Evolutionary conservation across 768 basidiomycete species (phyloP).

Genomic region (Suillus spraguei): DNA sequence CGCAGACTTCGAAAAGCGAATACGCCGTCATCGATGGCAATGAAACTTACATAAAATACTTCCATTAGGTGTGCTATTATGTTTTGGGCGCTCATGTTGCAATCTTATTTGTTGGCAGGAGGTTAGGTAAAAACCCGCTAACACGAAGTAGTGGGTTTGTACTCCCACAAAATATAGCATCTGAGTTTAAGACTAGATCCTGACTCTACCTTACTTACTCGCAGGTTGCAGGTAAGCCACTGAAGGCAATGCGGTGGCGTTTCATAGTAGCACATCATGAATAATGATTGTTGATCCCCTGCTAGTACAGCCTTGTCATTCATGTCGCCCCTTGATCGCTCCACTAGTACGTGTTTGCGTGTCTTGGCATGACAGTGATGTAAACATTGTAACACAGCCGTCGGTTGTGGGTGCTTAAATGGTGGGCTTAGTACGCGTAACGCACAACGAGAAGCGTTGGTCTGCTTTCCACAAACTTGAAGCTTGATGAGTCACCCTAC

Average conservation of each 20-base stretch:
- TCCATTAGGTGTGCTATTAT: background rate
- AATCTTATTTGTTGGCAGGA: background rate
- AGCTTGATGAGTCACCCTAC: background rate
- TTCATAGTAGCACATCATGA: background rate
- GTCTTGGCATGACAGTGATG: background rate
- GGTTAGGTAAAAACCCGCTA: background rate
- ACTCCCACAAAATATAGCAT: background rate
- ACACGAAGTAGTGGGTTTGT: background rate
- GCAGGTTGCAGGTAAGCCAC: background rate
- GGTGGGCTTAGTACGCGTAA: background rate
- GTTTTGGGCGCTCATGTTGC: background rate
- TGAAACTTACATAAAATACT: background rate
- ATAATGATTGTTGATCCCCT: background rate
- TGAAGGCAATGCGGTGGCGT: background rate
- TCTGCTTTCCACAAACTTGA: background rate
- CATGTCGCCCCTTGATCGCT: background rate
- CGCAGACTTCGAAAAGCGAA: too few species aligned
- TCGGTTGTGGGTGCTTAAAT: background rate
- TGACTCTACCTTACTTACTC: background rate
- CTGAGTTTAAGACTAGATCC: background rate
- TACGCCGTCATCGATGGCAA: too few species aligned
- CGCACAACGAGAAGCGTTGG: background rate
- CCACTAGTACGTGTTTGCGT: background rate
- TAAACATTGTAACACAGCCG: background rate
- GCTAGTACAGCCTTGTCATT: background rate